Evolutionary conservation across 2,329 filamentous ascomycete species (phyloP), one percentile per base, ranked within the genome.

Genomic region (Fusarium verrucosum): DNA sequence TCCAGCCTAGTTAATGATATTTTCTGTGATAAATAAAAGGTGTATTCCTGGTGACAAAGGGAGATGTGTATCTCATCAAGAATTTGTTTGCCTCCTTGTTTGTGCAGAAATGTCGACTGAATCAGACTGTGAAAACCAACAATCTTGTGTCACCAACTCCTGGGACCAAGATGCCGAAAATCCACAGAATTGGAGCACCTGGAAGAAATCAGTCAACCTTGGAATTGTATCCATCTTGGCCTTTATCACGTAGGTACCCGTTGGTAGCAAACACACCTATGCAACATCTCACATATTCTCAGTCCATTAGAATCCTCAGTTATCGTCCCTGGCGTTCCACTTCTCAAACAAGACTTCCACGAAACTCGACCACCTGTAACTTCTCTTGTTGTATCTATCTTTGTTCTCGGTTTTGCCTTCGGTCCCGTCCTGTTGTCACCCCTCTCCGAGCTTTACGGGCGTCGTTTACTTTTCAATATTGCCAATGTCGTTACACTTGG

Each of bases 291-390:
- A 58, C 14, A 6, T 4, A 10, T 17, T 1, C 3, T 10, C 3
- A 52, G 57, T 11, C 57, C 57, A 0, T 17, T 60, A 14, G 45
- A 60, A 45, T 60, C 57, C 0, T 52, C 57, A 3, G 23, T 60
- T 28, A 60, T 60, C 5, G 45, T 60, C 7, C 53, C 53, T 4
- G 57, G 53, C 1, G 57, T 60, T 14, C 45, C 53, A 1, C 53
- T 60, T 25, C 23, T 60, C 2, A 58, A 51, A 37, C n/a, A 52
- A 3, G 57, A 58, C 16, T 37, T 60, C 13, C 14, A 36, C 7
- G 57, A 60, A 20, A 58, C 28, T 0, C 19, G 49, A 16, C 32
- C 42, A 17, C 33, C 76, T 1, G 50, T 60, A 73, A 38, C 38
- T 9, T 58, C 52, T 1, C 56, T 58, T 2, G 43, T 58, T 9